Evolutionary conservation across 768 basidiomycete genomes (phyloP).

Genomic region (Trametes cubensis): DNA sequence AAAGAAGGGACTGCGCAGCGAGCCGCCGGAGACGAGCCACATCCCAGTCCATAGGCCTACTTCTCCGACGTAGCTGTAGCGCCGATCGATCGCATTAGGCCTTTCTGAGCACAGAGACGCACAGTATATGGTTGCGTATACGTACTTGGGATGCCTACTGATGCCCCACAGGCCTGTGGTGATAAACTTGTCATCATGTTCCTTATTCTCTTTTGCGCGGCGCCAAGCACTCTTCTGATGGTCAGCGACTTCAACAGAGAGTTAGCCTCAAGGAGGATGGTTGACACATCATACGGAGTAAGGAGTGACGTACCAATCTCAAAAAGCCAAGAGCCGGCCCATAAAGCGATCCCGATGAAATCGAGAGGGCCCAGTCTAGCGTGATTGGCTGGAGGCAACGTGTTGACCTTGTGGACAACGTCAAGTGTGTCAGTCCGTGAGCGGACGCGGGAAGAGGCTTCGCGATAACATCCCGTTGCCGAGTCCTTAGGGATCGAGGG

Average conservation of each 20-base stretch:
- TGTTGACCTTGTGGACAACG: conserved; percentile 43
- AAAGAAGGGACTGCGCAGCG: conserved; percentile 49
- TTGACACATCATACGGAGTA: neutral
- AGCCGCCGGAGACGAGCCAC: conserved; percentile 55
- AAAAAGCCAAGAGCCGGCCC: conserved; percentile 56
- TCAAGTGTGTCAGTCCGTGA: neutral
- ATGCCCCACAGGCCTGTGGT: conserved; percentile 66
- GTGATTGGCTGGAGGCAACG: conserved; percentile 51
- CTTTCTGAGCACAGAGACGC: neutral
- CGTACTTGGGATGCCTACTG: conserved; percentile 74
- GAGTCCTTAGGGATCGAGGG: too few relatives aligned
- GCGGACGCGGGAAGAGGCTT: too few relatives aligned
- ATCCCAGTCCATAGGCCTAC: conserved; percentile 71
- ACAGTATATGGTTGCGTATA: neutral
- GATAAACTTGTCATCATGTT: conserved; percentile 74
- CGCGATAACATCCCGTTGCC: too few relatives aligned
- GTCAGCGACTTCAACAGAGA: conserved; percentile 48
- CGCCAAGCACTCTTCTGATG: conserved; percentile 68
- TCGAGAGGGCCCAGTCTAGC: conserved; percentile 58
- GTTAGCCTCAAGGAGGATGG: neutral
- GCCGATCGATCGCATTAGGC: conserved; percentile 16
- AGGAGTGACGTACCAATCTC: conserved; percentile 45
- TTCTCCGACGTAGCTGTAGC: conserved; percentile 70
- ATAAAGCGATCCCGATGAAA: conserved; percentile 55
- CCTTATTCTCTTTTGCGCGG: conserved; percentile 55